Percentiles rank a stretch among this genome's conserved stretches.
These are phyloP conservation scores for Pseudocercospora fijiensis DNA, from an alignment of 2,329 filamentous ascomycete genomes.

Conservation along the genomic window DNA sequence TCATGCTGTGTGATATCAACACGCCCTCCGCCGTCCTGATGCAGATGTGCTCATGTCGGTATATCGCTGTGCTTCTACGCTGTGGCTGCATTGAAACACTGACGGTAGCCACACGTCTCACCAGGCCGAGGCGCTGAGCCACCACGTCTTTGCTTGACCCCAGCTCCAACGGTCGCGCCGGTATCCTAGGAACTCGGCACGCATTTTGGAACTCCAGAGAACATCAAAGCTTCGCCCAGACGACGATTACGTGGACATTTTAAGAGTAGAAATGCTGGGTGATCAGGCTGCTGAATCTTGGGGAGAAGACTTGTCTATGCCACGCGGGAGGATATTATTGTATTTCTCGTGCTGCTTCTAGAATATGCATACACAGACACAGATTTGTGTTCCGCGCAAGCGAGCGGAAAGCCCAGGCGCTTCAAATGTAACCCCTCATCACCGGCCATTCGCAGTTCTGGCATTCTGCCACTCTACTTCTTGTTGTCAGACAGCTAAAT, in stretches of 20 bases:
- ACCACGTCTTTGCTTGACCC: not conserved
- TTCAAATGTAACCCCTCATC: not conserved
- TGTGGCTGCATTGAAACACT: not conserved
- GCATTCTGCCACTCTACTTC: not conserved
- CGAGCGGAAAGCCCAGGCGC: not conserved
- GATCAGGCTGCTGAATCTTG: not conserved
- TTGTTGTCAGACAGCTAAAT: not conserved
- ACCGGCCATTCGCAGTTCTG: not conserved
- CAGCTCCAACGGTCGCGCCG: not conserved
- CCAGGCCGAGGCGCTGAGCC: not conserved
- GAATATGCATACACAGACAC: not conserved
- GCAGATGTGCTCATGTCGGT: not conserved
- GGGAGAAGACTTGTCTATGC: not conserved
- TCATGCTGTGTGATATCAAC: not conserved
- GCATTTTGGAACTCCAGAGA: not conserved
- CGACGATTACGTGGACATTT: not conserved
- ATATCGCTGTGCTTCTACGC: not conserved
- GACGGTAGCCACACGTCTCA: constrained; percentile 2
- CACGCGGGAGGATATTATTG: not conserved
- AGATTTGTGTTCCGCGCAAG: not conserved
- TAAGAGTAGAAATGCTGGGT: not conserved
- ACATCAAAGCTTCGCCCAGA: not conserved
- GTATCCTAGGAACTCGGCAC: not conserved
- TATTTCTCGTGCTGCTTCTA: not conserved
- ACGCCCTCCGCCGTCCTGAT: not conserved